phyloP scores from a whole-genome alignment of 352 stramenopile species.

The Sclerospora graminicola region DNA sequence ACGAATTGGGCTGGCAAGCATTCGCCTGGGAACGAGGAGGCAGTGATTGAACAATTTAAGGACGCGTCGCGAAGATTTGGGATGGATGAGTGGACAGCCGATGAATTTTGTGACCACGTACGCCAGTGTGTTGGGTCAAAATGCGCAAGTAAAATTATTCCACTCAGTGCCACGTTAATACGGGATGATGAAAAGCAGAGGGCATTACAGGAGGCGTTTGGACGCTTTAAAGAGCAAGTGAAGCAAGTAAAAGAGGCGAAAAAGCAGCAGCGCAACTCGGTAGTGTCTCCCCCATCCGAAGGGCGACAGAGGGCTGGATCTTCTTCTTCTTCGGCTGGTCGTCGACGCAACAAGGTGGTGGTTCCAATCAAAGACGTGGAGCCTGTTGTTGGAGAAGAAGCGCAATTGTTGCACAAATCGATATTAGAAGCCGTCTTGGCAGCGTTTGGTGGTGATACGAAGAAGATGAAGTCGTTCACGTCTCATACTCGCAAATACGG shows the following conservation, averaged over 20 bases:
- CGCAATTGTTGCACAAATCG: slow-evolving; percentile 71
- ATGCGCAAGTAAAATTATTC: slow-evolving; percentile 59
- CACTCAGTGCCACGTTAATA: slow-evolving; percentile 58
- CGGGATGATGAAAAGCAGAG: slow-evolving; percentile 44
- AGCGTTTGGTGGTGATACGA: slow-evolving; percentile 59
- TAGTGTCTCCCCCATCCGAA: slow-evolving; percentile 19
- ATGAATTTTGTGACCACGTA: slow-evolving; percentile 65
- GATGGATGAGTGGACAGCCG: slow-evolving; percentile 50
- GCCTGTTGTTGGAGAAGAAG: slow-evolving; percentile 73
- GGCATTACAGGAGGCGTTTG: slow-evolving; percentile 42
- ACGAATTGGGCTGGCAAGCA: slow-evolving; percentile 51
- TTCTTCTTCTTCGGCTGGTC: slow-evolving; percentile 26
- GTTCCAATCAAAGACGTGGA: slow-evolving; percentile 71
- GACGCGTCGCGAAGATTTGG: slow-evolving; percentile 43
- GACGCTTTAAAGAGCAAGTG: slow-evolving; percentile 52
- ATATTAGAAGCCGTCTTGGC: slow-evolving; percentile 70
- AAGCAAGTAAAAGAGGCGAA: slow-evolving; percentile 70
- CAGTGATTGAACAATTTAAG: slow-evolving; percentile 57
- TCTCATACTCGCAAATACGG: slow-evolving; percentile 79
- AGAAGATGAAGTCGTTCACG: slow-evolving; percentile 84
- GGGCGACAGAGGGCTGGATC: slow-evolving; percentile 21
- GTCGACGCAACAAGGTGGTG: slow-evolving; percentile 31
- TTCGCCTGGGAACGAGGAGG: slow-evolving; percentile 31
- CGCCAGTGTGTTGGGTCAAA: slow-evolving; percentile 65
- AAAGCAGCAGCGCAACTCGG: slow-evolving; percentile 47